Base-by-base conservation (phyloP, 345 rosid genomes). In the Trapa bicornis region DNA sequence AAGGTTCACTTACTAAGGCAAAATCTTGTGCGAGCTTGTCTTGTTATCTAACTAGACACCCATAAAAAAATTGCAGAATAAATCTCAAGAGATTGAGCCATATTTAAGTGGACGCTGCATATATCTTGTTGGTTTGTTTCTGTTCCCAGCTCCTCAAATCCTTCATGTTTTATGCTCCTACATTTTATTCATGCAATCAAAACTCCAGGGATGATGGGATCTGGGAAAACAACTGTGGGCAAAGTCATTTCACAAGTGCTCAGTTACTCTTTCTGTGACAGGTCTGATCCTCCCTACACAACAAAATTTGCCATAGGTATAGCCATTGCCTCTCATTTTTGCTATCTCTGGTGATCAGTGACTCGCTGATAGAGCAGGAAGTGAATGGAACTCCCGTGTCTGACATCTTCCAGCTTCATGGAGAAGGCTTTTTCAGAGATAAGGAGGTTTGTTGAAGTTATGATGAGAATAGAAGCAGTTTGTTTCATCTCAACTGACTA, bases 181-280 rank as follows among this genome's bases (percentile, higher is more conserved):
- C 4, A 13, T 13, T 68, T 68, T 38, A 50, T n/a, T 47, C 47
- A 14, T 39, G 16, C 43, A 22, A 68, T 74, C 48, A 3, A 37
- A 32, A 75, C 37, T 80, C 75, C 78, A 91, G 97, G 99, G 58
- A 85, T 91, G 92, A 91, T 94, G 99, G 99, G 97, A 43, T 94
- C 97, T 9, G 99, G 99, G 67, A 94, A 94, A 82, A 87, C 99
- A n/a, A 94, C 97, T 0, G 87, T 89, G 54, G 99, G 99, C 42
- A 83, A 89, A 81, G 66, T 91, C 79, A 74, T 94, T 67, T 77
- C 99, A 5, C 80, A 77, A 71, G 91, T 74, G 29, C 96, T 94
- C 65, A 74, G 75, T 33, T 91, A 89, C 83, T 78, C 87, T 2
- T 94, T 94, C 76, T 70, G 65, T 54, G 99, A 94, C 86, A 80